Base-by-base conservation (phyloP, 2,329 filamentous ascomycete species). In the Colletotrichum acutatum region DNA sequence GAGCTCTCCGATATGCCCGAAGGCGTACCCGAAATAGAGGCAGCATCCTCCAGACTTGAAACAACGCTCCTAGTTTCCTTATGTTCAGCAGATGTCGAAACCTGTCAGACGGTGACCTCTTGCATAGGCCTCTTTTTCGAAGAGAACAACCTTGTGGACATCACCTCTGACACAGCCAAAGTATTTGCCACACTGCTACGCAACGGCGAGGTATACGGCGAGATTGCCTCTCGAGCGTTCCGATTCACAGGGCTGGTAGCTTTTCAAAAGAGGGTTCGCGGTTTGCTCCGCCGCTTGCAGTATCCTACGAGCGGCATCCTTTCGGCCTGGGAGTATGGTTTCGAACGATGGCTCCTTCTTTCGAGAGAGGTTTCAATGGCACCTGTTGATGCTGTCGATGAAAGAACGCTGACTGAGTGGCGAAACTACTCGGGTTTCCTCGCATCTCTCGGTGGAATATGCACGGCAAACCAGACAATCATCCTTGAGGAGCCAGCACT, bases 381-480 rank as follows among this genome's bases (percentile, higher is more conserved):
- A 1, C 79, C 86, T 2, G 76, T 84, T 5, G 88, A 91, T 26
- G 80, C 80, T 8, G 80, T 90, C 22, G 86, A 90, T 46, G 90
- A 92, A 74, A 86, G 82, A 72, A 84, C 85, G 3, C 80, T 92
- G 16, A 86, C 88, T 1, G 90, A 93, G 77, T 93, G 91, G 91
- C 87, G 91, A 49, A 93, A 93, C 75, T 88, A 90, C 76, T 92
- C 91, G 1, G 91, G 91, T 0, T 92, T 93, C 75, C 84, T 93
- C 12, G 91, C 91, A 5, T 92, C 91, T 0, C 82, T 93, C 5
- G 91, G 90, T 16, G 91, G 91, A 2, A 88, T 91, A 66, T 93
- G 91, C 79, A 89, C 89, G 9, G 88, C 91, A 3, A 88, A 90
- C 69, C 88, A 90, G 77, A 84, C 87, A 61, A 83, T 86, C 64